These are phyloP conservation scores for Penicillium canescens DNA, from an alignment of 495 filamentous ascomycete genomes.

Conservation along the genomic window DNA sequence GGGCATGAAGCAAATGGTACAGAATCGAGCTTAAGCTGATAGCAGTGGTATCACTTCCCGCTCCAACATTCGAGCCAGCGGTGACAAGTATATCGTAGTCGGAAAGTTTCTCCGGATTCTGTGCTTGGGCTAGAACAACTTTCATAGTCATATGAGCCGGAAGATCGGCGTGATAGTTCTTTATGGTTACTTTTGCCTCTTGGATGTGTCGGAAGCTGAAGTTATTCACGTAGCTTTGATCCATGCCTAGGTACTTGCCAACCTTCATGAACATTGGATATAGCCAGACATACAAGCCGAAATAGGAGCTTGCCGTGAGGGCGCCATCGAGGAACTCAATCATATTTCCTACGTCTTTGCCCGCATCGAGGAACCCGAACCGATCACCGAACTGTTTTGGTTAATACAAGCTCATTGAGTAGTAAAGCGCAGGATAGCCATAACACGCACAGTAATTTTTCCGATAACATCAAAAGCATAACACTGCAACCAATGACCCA, in stretches of 20 bases:
- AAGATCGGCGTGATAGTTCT: not conserved
- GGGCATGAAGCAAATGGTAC: constrained; percentile 63
- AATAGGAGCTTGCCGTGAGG: not conserved
- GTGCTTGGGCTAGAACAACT: not conserved
- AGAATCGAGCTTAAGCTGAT: constrained; percentile 63
- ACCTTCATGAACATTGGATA: not conserved
- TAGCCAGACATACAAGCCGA: not conserved
- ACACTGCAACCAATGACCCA: constrained; percentile 41
- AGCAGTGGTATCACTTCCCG: constrained; percentile 65
- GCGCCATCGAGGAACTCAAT: constrained; percentile 40
- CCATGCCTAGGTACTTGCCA: not conserved
- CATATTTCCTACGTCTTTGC: constrained; percentile 56
- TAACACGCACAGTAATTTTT: constrained; percentile 48
- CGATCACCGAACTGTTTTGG: constrained; percentile 45
- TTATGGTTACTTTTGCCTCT: not conserved
- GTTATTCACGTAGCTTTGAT: not conserved
- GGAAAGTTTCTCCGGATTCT: not conserved
- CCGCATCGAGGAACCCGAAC: constrained; percentile 56
- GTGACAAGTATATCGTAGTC: constrained; percentile 47
- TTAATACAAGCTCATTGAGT: not conserved
- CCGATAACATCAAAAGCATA: constrained; percentile 58
- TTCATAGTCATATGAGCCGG: not conserved
- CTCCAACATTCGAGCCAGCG: constrained; percentile 56
- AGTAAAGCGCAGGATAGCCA: not conserved
- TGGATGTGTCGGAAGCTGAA: not conserved